Evolutionary conservation across 805 yeast species (phyloP).

Genomic region (Cyberlindnera japonica): DNA sequence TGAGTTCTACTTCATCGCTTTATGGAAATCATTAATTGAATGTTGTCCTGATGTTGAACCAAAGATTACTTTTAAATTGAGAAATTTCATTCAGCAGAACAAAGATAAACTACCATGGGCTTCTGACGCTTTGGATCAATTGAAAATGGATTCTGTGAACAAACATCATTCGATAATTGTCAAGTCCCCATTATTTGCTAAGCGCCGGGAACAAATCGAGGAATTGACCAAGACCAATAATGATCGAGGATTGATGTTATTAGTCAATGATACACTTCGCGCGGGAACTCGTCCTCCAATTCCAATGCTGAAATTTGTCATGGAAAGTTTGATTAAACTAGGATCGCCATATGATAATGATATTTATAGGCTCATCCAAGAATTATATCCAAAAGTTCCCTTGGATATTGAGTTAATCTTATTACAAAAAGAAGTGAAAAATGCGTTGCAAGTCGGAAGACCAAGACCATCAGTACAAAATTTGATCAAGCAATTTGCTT

Average conservation of each 20-base stretch:
- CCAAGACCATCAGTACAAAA: background rate
- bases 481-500: slow-evolving; percentile 8
- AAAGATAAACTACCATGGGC: slow-evolving; percentile 4
- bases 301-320: slow-evolving; percentile 6
- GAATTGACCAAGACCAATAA: background rate
- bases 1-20: slow-evolving; percentile 3
- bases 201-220: slow-evolving; percentile 3
- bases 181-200: background rate
- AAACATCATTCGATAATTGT: background rate
- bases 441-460: background rate
- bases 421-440: slow-evolving; percentile 6
- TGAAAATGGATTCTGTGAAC: background rate
- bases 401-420: slow-evolving; percentile 14
- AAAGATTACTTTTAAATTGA: slow-evolving; percentile 4
- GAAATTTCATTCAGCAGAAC: slow-evolving; percentile 1
- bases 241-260: slow-evolving; percentile 7
- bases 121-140: background rate
- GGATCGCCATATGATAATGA: slow-evolving; percentile 12
- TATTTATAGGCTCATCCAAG: slow-evolving; percentile 16
- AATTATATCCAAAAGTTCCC: slow-evolving; percentile 14
- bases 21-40: slow-evolving; percentile 8
- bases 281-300: slow-evolving; percentile 21
- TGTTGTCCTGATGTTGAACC: slow-evolving; percentile 2
- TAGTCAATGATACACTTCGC: slow-evolving; percentile 16
- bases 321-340: slow-evolving; percentile 11